phyloP scores from a whole-genome alignment of 176 grass and related monocot species.

The Avena sativa region DNA sequence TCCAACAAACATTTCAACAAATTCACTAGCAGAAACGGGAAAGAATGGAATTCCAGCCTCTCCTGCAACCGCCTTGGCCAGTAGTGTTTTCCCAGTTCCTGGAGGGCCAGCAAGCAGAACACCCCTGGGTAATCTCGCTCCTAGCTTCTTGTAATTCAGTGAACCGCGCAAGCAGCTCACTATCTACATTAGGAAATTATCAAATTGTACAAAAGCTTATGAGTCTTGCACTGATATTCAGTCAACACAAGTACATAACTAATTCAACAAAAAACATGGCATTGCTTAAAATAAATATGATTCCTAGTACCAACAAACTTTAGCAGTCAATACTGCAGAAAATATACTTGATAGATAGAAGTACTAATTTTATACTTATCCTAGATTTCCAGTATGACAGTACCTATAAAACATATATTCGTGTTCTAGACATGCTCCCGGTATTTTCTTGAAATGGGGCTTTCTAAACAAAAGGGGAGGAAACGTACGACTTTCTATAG shows the following conservation, averaged over 20 bases:
- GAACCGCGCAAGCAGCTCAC: slow-evolving; percentile 91
- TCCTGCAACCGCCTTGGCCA: slow-evolving; percentile 91
- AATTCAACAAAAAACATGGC: slow-evolving; percentile 18
- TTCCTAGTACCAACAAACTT: background rate
- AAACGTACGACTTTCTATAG: slow-evolving; percentile 4
- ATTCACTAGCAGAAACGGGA: slow-evolving; percentile 94
- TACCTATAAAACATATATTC: slow-evolving; percentile 18
- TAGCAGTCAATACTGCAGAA: slow-evolving; percentile 18
- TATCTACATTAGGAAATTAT: slow-evolving; percentile 62
- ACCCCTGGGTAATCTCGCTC: slow-evolving; percentile 90
- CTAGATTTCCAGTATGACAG: background rate
- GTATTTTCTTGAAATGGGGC: slow-evolving; percentile 17
- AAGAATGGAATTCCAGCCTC: slow-evolving; percentile 96
- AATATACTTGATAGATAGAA: slow-evolving; percentile 17
- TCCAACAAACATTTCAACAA: slow-evolving; percentile 96
- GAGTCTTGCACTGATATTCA: slow-evolving; percentile 18
- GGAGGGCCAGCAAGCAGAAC: slow-evolving; percentile 94
- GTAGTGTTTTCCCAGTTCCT: slow-evolving; percentile 89
- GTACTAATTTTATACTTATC: background rate
- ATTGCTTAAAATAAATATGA: slow-evolving; percentile 27
- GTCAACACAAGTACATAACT: slow-evolving; percentile 17
- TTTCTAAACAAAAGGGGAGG: slow-evolving; percentile 1
- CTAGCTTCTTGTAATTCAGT: slow-evolving; percentile 89
- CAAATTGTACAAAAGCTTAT: slow-evolving; percentile 32
- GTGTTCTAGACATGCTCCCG: slow-evolving; percentile 14